Evolutionary conservation across 2,329 filamentous ascomycete species (phyloP), one percentile per base, ranked within the genome.

Genomic region (Fusarium chlamydosporum): DNA sequence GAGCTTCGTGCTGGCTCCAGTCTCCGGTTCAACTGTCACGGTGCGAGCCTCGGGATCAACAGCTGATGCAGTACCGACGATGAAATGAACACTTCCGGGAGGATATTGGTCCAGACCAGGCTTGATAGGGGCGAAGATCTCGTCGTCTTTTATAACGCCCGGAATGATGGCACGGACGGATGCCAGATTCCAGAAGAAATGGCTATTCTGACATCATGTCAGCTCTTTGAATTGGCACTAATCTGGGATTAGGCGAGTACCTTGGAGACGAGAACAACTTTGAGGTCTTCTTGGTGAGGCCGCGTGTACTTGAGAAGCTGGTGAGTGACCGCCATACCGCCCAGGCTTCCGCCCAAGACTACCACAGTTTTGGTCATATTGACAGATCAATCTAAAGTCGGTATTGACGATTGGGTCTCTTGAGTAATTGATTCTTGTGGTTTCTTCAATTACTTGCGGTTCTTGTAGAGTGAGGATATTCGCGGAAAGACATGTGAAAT

Each of bases 171-270:
- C 85, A 46, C 86, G 84, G 42, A 87, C 82, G 2, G 86, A 82
- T 27, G 85, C 86, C 7, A 88, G 56, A 76, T 87, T 88, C 86
- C 85, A 88, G 79, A 83, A 88, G 68, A 88, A 85, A 70, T 88
- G 85, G 65, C 80, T 83, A 69, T 83, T 88, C 83, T 88, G 41
- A 23, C 23, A 23, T 23, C 16, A 34, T 61, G 26, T 56, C 47
- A 56, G 37, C 40, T 37, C 12, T 16, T 23, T 50, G 34, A 18
- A 31, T 29, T 18, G 3, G 10, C 10, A 4, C 8, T 16, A 18
- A 31, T 26, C 23, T 29, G n/a, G 23, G 7, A 13, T 26, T 37
- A 12, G 31, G 23, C 20, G 33, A 12, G 40, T 77, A 86, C 85
- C 80, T 86, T 85, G 54, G 85, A 85, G 43, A 88, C 81, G 16